phyloP scores from a whole-genome alignment of 495 filamentous ascomycete genomes.

The Chaetomium fimeti region DNA sequence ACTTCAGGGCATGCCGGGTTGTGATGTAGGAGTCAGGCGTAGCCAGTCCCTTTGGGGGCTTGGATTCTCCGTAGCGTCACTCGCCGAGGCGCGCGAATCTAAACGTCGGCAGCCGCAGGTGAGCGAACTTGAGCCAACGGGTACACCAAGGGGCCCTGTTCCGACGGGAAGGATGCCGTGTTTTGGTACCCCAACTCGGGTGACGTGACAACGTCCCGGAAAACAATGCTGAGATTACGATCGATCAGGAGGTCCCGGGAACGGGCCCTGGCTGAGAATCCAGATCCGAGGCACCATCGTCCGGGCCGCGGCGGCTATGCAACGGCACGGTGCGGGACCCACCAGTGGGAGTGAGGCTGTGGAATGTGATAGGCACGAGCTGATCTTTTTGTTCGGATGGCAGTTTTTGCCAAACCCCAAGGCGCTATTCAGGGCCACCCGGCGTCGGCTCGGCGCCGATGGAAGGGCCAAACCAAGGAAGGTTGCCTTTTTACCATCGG shows the following conservation, averaged over 20 bases:
- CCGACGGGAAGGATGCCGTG: background rate
- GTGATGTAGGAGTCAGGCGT: background rate
- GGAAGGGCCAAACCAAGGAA: too few relatives aligned
- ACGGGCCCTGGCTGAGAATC: background rate
- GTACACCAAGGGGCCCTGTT: background rate
- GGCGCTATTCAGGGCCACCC: background rate
- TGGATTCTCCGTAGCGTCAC: background rate
- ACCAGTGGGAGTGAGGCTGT: slow-evolving; percentile 3
- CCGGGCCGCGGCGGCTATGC: slow-evolving; percentile 9
- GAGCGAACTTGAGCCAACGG: background rate
- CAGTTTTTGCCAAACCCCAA: background rate
- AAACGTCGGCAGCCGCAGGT: too few relatives aligned
- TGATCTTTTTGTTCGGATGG: background rate
- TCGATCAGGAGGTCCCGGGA: background rate
- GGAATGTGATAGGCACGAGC: background rate
- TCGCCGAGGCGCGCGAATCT: too few relatives aligned
- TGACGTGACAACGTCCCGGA: background rate
- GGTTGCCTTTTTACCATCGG: too few relatives aligned
- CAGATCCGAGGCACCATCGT: background rate
- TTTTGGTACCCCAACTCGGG: background rate
- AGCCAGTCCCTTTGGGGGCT: slow-evolving; percentile 6
- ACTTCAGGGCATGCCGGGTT: background rate
- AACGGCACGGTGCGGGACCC: slow-evolving; percentile 10
- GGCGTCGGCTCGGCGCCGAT: too few relatives aligned
- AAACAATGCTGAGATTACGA: background rate